These are phyloP conservation scores for Candida pseudocylindracea DNA, from an alignment of 1,139 yeast species.

Conservation along the genomic window DNA sequence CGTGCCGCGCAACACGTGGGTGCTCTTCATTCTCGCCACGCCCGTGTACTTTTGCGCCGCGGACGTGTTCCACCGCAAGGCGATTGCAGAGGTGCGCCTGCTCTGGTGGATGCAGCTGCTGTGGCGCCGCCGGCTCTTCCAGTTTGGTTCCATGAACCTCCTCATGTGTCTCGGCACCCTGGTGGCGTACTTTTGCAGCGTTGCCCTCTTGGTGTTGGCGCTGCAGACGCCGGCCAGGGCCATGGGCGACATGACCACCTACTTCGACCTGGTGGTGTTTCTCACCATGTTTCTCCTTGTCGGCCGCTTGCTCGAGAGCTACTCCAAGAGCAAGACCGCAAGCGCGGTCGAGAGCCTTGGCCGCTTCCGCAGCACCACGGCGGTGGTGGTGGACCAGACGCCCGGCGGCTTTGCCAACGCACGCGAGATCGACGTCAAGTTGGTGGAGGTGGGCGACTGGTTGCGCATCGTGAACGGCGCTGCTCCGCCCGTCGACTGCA, in stretches of 20 bases:
- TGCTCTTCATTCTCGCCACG: constrained; percentile 37
- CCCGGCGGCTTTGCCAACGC: no score
- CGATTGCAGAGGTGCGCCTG: constrained; percentile 30
- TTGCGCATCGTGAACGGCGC: constrained; percentile 42
- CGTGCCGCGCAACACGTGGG: constrained; percentile 44
- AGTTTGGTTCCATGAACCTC: constrained; percentile 61
- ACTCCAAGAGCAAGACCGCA: constrained; percentile 45
- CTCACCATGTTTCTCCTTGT: constrained; percentile 46
- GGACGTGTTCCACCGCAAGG: constrained; percentile 47
- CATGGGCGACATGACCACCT: constrained; percentile 37
- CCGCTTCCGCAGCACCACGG: constrained; percentile 24
- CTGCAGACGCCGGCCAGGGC: constrained; percentile 10
- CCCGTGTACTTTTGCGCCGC: constrained; percentile 62
- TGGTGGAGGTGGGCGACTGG: constrained; percentile 40
- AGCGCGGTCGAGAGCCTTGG: constrained; percentile 36
- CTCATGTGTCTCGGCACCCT: constrained; percentile 54
- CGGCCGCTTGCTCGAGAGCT: constrained; percentile 46
- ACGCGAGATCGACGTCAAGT: constrained; percentile 17
- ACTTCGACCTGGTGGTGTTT: constrained; percentile 63
- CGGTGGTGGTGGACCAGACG: constrained; percentile 21
- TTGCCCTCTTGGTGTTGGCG: constrained; percentile 28
- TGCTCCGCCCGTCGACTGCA: constrained; percentile 53
- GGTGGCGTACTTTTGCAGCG: constrained; percentile 48
- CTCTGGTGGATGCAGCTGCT: constrained; percentile 36
- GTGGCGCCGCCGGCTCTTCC: constrained; percentile 31